These are phyloP conservation scores for Yamadazyma mexicana DNA, from an alignment of 1,139 yeast genomes.

Conservation along the genomic window DNA sequence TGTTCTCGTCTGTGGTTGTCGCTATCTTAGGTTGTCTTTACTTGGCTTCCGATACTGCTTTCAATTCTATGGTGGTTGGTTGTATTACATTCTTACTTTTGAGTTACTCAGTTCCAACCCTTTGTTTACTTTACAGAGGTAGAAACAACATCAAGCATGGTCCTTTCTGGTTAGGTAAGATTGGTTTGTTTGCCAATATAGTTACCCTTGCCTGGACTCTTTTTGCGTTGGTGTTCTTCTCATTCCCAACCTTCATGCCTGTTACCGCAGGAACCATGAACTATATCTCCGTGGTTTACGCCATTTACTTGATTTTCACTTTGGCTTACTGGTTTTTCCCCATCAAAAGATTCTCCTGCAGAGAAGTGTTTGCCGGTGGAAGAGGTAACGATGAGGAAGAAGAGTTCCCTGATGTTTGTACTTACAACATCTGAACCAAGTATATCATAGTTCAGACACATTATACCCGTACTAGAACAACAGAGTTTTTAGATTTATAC, in stretches of 20 bases:
- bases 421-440: slow-evolving; percentile 19
- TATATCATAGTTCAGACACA: neutral
- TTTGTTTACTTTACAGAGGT: slow-evolving; percentile 55
- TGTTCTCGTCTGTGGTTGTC: slow-evolving; percentile 38
- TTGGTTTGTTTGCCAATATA: slow-evolving; percentile 58
- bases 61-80: slow-evolving; percentile 47
- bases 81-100: slow-evolving; percentile 45
- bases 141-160: slow-evolving; percentile 64
- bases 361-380: slow-evolving; percentile 47
- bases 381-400: slow-evolving; percentile 41
- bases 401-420: slow-evolving; percentile 49
- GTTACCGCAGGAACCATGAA: slow-evolving; percentile 65
- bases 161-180: slow-evolving; percentile 59
- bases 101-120: slow-evolving; percentile 43
- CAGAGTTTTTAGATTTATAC: no score
- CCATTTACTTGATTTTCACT: slow-evolving; percentile 53
- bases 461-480: no score
- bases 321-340: slow-evolving; percentile 60
- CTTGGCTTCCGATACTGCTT: slow-evolving; percentile 44
- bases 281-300: slow-evolving; percentile 68
- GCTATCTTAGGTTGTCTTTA: slow-evolving; percentile 44
- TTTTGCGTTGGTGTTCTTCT: slow-evolving; percentile 62
- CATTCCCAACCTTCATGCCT: slow-evolving; percentile 69
- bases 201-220: slow-evolving; percentile 58
- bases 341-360: slow-evolving; percentile 37